Conservation (phyloP, 1,139 yeast genomes). For the Groenewaldozyma auringiensis region DNA sequence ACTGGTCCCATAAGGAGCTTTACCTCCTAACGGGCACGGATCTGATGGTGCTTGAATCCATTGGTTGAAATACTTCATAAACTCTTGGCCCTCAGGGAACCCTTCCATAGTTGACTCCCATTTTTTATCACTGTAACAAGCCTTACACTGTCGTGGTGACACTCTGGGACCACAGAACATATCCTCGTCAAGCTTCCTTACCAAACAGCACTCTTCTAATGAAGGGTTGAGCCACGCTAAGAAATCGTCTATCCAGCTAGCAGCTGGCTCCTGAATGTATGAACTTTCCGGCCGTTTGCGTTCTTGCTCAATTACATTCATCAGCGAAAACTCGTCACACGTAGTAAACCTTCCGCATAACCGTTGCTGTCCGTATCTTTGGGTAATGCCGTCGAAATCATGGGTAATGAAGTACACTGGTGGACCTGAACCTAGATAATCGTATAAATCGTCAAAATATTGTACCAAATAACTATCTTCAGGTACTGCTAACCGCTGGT, state of each 20-base stretch:
- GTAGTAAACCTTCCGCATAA: constrained; percentile 84
- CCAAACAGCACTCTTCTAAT: constrained; percentile 77
- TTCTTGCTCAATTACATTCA: constrained; percentile 84
- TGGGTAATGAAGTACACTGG: constrained; percentile 80
- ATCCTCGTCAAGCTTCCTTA: constrained; percentile 35
- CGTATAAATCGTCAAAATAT: constrained; percentile 70
- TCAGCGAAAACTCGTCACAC: constrained; percentile 69
- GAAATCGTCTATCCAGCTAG: constrained; percentile 91
- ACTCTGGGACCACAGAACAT: constrained; percentile 62
- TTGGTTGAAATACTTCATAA: constrained; percentile 61
- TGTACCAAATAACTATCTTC: constrained; percentile 68
- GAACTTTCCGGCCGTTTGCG: constrained; percentile 56
- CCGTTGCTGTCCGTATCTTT: constrained; percentile 54
- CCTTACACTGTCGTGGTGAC: constrained; percentile 64
- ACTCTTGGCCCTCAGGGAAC: constrained; percentile 69
- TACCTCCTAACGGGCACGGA: constrained; percentile 93
- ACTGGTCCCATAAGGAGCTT: constrained; percentile 76
- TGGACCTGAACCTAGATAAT: constrained; percentile 77
- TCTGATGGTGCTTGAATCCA: constrained; percentile 86
- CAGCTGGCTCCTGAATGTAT: constrained; percentile 69
- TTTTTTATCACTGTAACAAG: constrained; percentile 53
- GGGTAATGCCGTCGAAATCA: constrained; percentile 50
- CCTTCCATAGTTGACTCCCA: constrained; percentile 78
- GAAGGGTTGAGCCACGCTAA: constrained; percentile 81
- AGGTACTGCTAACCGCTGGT: constrained; percentile 85